Percentiles rank a stretch among this genome's conserved stretches.
These are phyloP conservation scores for Termitomyces sp. DNA, from an alignment of 768 basidiomycete genomes.

Conservation along the genomic window DNA sequence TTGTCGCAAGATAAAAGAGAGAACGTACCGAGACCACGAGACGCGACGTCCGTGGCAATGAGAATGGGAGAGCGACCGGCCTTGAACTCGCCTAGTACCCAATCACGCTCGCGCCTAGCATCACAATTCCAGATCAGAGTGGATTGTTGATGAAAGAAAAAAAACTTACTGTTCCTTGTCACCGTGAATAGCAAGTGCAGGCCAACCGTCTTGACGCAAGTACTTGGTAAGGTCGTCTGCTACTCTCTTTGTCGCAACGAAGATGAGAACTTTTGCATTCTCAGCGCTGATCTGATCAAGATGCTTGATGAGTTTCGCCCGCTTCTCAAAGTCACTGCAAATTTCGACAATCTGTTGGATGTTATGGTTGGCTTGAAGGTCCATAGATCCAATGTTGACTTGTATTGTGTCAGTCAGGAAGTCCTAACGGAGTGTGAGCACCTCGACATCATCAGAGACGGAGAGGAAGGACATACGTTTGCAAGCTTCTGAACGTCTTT, in stretches of 20 bases:
- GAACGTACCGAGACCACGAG: constrained; percentile 98
- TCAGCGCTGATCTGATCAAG: constrained; percentile 94
- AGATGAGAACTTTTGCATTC: constrained; percentile 98
- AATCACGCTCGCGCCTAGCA: constrained; percentile 90
- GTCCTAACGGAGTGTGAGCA: constrained; percentile 48
- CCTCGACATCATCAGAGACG: background rate
- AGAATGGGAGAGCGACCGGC: constrained; percentile 95
- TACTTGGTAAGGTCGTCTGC: constrained; percentile 99
- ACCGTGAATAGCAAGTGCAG: constrained; percentile 98
- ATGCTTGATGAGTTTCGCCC: constrained; percentile 92
- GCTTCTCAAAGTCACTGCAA: constrained; percentile 97
- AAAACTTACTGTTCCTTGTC: constrained; percentile 91
- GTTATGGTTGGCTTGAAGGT: constrained; percentile 96
- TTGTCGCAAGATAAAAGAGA: constrained; percentile 42
- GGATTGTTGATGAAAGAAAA: background rate
- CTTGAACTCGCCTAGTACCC: constrained; percentile 98
- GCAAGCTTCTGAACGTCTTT: constrained; percentile 99
- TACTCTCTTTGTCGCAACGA: constrained; percentile 95
- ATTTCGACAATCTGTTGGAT: constrained; percentile 95
- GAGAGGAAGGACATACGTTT: constrained; percentile 42
- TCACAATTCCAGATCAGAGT: background rate
- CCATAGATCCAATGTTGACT: constrained; percentile 98
- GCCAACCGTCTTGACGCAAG: constrained; percentile 97
- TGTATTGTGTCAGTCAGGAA: constrained; percentile 97
- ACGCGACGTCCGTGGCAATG: constrained; percentile 98